Evolutionary conservation across 2,329 filamentous ascomycete genomes (phyloP).

Genomic region (Neonectria faginata): DNA sequence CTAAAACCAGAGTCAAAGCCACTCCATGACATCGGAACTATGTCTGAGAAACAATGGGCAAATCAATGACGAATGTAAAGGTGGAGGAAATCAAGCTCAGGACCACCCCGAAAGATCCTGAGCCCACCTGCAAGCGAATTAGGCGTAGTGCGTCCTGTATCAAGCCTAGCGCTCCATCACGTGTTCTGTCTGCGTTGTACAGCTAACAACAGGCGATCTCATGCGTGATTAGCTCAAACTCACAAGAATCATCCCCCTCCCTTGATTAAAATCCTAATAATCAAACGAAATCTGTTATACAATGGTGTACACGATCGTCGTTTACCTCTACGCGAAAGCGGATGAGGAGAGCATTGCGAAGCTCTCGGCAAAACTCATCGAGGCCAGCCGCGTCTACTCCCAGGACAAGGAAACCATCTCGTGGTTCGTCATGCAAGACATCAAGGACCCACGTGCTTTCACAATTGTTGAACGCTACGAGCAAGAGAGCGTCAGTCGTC

Average conservation of each 20-base stretch:
- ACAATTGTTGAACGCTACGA: conserved; percentile 81
- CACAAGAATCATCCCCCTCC: background rate
- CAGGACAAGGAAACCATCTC: conserved; percentile 77
- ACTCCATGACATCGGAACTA: background rate
- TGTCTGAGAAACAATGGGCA: background rate
- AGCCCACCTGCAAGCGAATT: background rate
- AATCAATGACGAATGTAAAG: background rate
- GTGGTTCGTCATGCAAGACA: conserved; percentile 84
- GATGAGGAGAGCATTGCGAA: conserved; percentile 72
- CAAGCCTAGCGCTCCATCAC: background rate
- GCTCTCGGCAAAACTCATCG: conserved; percentile 77
- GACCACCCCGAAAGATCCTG: background rate
- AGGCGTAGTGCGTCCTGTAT: background rate
- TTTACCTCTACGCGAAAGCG: conserved; percentile 77
- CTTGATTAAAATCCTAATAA: background rate
- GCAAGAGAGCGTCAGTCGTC: conserved; percentile 69
- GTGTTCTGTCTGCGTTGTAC: background rate
- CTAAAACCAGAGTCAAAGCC: background rate
- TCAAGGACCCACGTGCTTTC: conserved; percentile 75
- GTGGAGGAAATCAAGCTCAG: background rate
- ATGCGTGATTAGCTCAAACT: background rate
- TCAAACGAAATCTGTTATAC: conserved; percentile 40
- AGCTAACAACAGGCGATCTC: background rate
- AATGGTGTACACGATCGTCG: conserved; percentile 77
- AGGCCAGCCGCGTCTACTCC: conserved; percentile 78